Conservation (phyloP, 23 red algal species). For the Cyanidium caldarium region DNA sequence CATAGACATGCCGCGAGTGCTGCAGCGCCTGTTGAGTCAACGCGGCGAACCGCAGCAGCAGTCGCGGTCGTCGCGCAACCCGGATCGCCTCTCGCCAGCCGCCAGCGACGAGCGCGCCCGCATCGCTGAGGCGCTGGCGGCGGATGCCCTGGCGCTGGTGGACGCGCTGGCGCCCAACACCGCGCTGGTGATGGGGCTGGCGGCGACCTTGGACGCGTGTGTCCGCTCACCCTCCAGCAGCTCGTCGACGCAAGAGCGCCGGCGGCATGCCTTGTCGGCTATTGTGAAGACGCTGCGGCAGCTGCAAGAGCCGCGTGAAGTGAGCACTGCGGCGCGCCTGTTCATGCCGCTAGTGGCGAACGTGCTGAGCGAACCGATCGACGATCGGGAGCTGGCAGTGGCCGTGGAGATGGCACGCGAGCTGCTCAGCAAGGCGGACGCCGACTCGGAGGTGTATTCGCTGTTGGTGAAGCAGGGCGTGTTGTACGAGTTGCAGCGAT, state of each 20-base stretch:
- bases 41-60: too few species aligned
- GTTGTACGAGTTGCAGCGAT: constrained; percentile 24
- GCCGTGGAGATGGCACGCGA: background rate
- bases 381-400: background rate
- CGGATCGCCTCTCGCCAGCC: too few species aligned
- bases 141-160: background rate
- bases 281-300: background rate
- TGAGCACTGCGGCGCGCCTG: background rate
- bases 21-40: too few species aligned
- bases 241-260: background rate
- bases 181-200: background rate
- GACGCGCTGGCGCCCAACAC: background rate
- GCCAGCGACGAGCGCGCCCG: too few species aligned
- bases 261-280: background rate
- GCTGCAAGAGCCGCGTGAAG: background rate
- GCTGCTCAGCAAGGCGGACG: background rate
- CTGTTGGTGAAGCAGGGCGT: constrained; percentile 59
- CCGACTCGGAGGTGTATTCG: background rate
- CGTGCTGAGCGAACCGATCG: background rate
- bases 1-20: too few species aligned
- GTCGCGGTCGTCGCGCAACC: too few species aligned
- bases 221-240: background rate
- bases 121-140: background rate
- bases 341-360: background rate
- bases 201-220: background rate